These are phyloP conservation scores for Neurospora crassa DNA, from an alignment of 2,329 filamentous ascomycete species.

Conservation along the genomic window DNA sequence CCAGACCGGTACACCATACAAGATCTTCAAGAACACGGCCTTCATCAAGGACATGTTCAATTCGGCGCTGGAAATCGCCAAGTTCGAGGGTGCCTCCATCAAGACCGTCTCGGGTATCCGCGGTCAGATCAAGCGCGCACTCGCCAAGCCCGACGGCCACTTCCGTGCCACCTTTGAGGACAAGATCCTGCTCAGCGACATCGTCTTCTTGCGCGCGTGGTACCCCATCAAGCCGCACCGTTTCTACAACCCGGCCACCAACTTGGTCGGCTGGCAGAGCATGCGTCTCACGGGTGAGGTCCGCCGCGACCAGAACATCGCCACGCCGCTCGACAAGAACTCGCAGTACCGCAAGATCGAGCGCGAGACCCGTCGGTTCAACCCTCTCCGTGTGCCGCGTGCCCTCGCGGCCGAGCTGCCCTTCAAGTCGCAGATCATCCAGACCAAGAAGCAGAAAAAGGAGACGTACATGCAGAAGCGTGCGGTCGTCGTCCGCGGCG, in stretches of 20 bases:
- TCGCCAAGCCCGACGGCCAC: constrained; percentile 87
- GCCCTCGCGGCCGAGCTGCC: constrained; percentile 76
- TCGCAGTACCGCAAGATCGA: constrained; percentile 69
- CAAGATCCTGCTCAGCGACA: constrained; percentile 94
- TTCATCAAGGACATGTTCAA: constrained; percentile 99
- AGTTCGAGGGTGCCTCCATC: constrained; percentile 93
- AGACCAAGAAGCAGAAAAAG: constrained; percentile 69
- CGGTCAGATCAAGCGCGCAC: constrained; percentile 92
- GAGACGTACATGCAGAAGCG: constrained; percentile 92
- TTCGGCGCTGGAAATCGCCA: constrained; percentile 85
- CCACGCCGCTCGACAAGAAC: constrained; percentile 74
- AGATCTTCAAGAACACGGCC: constrained; percentile 98
- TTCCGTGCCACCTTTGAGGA: constrained; percentile 98
- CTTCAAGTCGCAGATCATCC: constrained; percentile 82
- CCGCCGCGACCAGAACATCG: constrained; percentile 62
- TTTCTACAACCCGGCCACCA: constrained; percentile 95
- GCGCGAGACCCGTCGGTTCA: constrained; percentile 64
- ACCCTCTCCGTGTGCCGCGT: constrained; percentile 66
- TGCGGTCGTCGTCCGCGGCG: constrained; percentile 73
- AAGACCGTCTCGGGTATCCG: constrained; percentile 92
- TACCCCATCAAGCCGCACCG: constrained; percentile 90
- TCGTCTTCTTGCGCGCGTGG: constrained; percentile 94
- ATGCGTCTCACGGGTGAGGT: constrained; percentile 95
- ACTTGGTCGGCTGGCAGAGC: constrained; percentile 82
- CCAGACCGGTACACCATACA: constrained; percentile 75